A percentile compares a stretch with the other conserved stretches of the same genome.
phyloP scores from a whole-genome alignment of 2,329 filamentous ascomycete genomes.

The Xylariaceae sp. region DNA sequence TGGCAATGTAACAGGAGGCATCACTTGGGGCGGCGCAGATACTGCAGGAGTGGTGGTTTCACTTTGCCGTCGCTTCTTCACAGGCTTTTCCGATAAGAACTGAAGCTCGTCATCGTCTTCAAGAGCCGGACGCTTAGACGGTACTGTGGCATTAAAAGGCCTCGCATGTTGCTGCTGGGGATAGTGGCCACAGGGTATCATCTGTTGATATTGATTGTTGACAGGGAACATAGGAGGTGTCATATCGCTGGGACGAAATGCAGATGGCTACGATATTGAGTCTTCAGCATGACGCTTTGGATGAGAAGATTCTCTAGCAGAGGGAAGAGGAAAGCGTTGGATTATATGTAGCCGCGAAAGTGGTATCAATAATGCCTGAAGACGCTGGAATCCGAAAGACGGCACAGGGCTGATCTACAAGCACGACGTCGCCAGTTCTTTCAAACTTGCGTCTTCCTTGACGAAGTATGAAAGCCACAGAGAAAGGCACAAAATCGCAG shows the following conservation, averaged over 20 bases:
- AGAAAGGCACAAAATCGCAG: too few relatives aligned
- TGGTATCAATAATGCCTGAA: slow-evolving; percentile 14
- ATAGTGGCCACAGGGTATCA: slow-evolving; percentile 1
- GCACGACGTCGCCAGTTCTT: background rate
- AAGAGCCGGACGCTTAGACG: slow-evolving; percentile 25
- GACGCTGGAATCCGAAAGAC: slow-evolving; percentile 19
- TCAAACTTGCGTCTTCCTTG: background rate
- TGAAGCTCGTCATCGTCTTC: slow-evolving; percentile 38
- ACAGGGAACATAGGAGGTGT: slow-evolving; percentile 14
- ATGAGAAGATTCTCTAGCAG: background rate
- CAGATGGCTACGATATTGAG: background rate
- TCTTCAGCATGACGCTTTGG: background rate
- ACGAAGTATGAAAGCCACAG: background rate
- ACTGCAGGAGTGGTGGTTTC: slow-evolving; percentile 9
- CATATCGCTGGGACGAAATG: slow-evolving; percentile 6
- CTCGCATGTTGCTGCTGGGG: background rate
- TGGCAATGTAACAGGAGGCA: background rate
- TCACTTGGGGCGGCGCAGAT: background rate
- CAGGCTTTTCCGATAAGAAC: slow-evolving; percentile 41
- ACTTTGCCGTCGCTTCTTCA: slow-evolving; percentile 36
- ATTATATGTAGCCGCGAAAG: slow-evolving; percentile 20
- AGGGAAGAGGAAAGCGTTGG: slow-evolving; percentile 1
- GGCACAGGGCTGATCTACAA: slow-evolving; percentile 2
- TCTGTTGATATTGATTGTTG: slow-evolving; percentile 6
- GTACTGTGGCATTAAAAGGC: slow-evolving; percentile 4